phyloP scores from a whole-genome alignment of 805 yeast genomes.

The Ogataea saltuana region DNA sequence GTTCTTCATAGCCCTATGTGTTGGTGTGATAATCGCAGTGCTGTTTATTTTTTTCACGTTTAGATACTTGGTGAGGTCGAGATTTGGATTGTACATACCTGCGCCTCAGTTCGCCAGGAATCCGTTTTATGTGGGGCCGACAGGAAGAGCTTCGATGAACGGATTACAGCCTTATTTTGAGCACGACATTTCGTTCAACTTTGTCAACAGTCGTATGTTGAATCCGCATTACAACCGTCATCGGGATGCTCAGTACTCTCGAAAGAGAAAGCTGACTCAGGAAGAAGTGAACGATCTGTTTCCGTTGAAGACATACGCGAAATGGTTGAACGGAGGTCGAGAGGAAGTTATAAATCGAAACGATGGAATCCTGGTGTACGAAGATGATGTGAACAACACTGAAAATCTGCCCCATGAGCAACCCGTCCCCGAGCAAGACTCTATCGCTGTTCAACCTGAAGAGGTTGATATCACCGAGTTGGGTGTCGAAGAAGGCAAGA shows the following conservation, averaged over 20 bases:
- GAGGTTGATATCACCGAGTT: conserved; percentile 21
- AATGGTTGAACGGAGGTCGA: conserved; percentile 64
- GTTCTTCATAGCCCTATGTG: conserved; percentile 62
- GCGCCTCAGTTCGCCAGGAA: conserved; percentile 30
- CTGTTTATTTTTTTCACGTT: conserved; percentile 60
- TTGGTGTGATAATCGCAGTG: conserved; percentile 58
- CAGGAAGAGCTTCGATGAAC: conserved; percentile 29
- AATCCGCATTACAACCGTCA: conserved; percentile 9
- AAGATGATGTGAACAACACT: conserved; percentile 39
- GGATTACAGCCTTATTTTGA: conserved; percentile 28
- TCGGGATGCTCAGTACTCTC: conserved; percentile 41
- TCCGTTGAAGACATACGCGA: conserved; percentile 55
- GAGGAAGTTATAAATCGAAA: conserved; percentile 51
- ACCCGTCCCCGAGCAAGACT: not conserved
- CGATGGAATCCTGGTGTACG: conserved; percentile 34
- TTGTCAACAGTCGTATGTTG: conserved; percentile 12
- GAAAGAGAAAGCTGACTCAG: conserved; percentile 51
- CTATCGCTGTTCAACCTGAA: not conserved
- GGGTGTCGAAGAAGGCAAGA: not conserved
- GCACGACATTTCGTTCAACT: conserved; percentile 18
- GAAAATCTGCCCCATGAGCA: conserved; percentile 14
- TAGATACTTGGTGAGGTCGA: conserved; percentile 58
- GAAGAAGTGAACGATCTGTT: conserved; percentile 61
- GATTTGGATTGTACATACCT: conserved; percentile 52
- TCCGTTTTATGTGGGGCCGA: conserved; percentile 28